Base-by-base conservation (phyloP, 2,329 filamentous ascomycete genomes). In the Sarocladiaceae sp. region DNA sequence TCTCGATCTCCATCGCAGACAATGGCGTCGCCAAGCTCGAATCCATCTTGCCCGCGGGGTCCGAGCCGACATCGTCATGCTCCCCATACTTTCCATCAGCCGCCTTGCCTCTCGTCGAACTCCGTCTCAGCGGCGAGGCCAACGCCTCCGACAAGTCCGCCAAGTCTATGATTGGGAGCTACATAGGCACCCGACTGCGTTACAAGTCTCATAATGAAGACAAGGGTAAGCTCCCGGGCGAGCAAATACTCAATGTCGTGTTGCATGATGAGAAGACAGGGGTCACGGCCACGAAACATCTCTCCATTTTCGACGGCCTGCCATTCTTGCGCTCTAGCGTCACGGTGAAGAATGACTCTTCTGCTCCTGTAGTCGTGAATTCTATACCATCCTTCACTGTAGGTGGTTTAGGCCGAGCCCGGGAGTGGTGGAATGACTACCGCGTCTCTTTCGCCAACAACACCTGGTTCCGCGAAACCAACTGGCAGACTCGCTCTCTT, bases 401-500 rank as follows among this genome's bases (percentile, higher is more conserved):
- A 2, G 61, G 65, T 6, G 52, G 51, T 6, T 42, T 60, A 22
- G 54, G 51, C 3, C 29, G 44, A 18, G 37, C 52, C 3, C 40
- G 56, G 25, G 58, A 59, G 53, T 58, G 56, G 53, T 65, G 59
- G 59, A 10, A 55, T 1, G 59, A 65, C 40, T 65, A 63, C 26
- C 51, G 28, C 4, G 46, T 64, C 5, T 28, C 46, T 11, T 51
- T 39, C n/a, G 55, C 53, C 29, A 54, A 58, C 22, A 68, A 64
- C 49, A 59, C 57, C 2, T 68, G 66, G 65, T 67, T 70, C 50
- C 55, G 67, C 26, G 63, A 69, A 55, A 60, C 61, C 1, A 64
- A 67, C 50, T 68, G 67, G 66, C 57, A 57, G 4, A 58, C 59
- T 3, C 48, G 58, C 11, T 51, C 55, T 12, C 56, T 66, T 11